Conservation (phyloP, 2,329 filamentous ascomycete species). For the Ceratocystis cacaofunesta region DNA sequence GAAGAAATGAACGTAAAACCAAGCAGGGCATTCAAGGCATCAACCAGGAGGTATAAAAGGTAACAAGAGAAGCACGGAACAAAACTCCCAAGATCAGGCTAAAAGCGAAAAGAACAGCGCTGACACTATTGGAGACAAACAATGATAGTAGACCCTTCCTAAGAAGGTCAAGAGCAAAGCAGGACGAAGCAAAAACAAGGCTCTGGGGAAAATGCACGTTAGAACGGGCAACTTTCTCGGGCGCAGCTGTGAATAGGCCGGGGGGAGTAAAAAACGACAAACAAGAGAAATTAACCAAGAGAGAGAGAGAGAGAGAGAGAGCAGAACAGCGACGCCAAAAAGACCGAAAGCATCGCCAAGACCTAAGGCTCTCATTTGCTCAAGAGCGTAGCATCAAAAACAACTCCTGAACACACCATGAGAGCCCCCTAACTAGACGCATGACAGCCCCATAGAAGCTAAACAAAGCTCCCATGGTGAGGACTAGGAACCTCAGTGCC, state of each 20-base stretch:
- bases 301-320: neutral
- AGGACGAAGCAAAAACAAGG: constrained; percentile 5
- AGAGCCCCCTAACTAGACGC: constrained; percentile 14
- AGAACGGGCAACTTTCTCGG: constrained; percentile 5
- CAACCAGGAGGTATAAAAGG: neutral
- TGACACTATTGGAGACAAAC: neutral
- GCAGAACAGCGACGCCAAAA: neutral
- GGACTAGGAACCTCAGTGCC: constrained; percentile 13
- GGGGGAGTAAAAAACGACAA: neutral
- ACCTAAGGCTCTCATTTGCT: neutral
- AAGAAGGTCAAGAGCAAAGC: neutral
- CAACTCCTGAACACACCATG: constrained; percentile 17
- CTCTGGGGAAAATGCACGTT: constrained; percentile 1
- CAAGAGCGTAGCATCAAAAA: constrained; percentile 14
- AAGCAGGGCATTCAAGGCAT: neutral
- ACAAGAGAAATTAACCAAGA: neutral
- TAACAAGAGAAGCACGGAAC: neutral
- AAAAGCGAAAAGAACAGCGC: no score
- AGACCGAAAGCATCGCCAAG: neutral
- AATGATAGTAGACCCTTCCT: neutral
- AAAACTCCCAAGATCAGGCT: neutral
- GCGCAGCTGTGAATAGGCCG: neutral
- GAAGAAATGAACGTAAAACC: neutral
- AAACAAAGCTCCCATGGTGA: constrained; percentile 15
- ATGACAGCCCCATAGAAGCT: constrained; percentile 16